Evolutionary conservation across 306 rosid genomes (phyloP).

Genomic region (Malus sieversii): DNA sequence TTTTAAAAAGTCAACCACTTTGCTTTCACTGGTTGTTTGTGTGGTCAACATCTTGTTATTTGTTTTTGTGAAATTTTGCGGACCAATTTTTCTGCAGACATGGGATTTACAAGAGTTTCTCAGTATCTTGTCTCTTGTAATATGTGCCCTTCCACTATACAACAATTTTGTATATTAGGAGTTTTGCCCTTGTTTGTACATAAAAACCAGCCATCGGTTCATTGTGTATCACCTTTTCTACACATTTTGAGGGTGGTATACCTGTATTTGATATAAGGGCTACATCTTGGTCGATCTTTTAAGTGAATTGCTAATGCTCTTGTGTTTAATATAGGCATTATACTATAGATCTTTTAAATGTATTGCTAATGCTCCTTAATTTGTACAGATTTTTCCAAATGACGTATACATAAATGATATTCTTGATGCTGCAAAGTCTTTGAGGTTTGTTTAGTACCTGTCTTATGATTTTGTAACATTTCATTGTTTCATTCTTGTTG

Average conservation of each 20-base stretch:
- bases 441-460: slow-evolving; percentile 41
- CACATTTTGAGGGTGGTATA: background rate
- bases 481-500: background rate
- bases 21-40: background rate
- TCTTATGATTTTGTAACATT: background rate
- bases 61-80: background rate
- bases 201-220: background rate
- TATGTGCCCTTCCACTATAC: background rate
- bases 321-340: background rate
- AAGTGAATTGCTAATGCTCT: background rate
- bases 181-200: background rate
- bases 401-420: slow-evolving; percentile 57
- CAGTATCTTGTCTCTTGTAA: background rate
- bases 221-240: background rate
- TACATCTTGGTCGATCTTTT: background rate
- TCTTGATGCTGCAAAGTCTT: slow-evolving; percentile 50
- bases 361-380: slow-evolving; percentile 17
- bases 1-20: background rate
- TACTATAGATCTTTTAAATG: slow-evolving; percentile 10
- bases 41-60: background rate
- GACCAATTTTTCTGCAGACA: background rate
- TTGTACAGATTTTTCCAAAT: slow-evolving; percentile 70
- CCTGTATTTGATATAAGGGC: background rate
- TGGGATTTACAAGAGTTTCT: background rate
- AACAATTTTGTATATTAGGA: background rate